Base-by-base conservation (phyloP, 805 yeast species). In the Nakazawaea anatomiae region DNA sequence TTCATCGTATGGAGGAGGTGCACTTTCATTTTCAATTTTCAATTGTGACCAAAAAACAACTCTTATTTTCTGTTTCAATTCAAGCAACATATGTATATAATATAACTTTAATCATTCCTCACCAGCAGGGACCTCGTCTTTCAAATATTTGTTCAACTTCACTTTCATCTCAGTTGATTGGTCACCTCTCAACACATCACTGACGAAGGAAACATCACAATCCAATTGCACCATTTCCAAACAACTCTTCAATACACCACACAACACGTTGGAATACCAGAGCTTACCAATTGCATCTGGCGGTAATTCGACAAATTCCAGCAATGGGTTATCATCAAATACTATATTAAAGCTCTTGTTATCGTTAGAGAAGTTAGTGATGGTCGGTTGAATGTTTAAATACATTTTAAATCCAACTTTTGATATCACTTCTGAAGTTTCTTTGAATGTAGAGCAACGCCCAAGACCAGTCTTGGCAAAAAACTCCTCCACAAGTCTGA, bases 81-180 rank as follows among this genome's bases (percentile, higher is more conserved):
- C 25, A 18, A 18, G 25, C 3, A 18, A 9, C 35, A 36, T 30
- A 27, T 38, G 39, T 14, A 27, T 25, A 8, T 38, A 27, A 11
- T 32, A 9, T 32, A 32, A 8, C 11, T 32, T 32, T 10, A 4
- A 11, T 29, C 36, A 48, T 39, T 91, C 97, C 66, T 94, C 98
- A 28, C 98, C 99, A 5, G 96, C 95, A 11, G 99, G 99, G 43
- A 94, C 85, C 70, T 94, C 99, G 63, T 94, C 99, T 62, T 87
- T 89, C 58, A 92, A 71, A 2, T 89, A 77, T 59, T 77, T 83
- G 45, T 82, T 71, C 56, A 94, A 71, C 59, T 82, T 82, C 44
- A 94, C 79, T 54, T 85, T 76, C 50, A 94, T 69, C 61, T 90
- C 97, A 0, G 97, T 92, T 30, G 69, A 70, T 10, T 83, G 83